Evolutionary conservation across 1,284 basidiomycete genomes (phyloP).

Genomic region (Tremellales sp.): DNA sequence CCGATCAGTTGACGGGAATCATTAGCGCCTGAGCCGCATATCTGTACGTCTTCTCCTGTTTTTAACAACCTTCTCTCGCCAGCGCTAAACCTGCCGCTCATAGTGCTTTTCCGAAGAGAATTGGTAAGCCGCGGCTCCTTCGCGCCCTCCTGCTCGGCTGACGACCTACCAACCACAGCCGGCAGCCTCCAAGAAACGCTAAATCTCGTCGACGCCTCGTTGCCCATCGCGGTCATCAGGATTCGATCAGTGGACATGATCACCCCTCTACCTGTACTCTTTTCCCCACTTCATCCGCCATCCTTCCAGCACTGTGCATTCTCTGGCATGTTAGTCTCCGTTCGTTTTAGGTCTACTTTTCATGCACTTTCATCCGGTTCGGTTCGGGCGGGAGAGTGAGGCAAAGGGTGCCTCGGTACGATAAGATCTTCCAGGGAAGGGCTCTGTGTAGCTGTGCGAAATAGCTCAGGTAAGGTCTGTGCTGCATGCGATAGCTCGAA

Average conservation of each 20-base stretch:
- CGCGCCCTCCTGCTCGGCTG: background rate
- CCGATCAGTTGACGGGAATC: too few relatives aligned
- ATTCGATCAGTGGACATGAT: constrained; percentile 1
- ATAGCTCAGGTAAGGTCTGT: too few relatives aligned
- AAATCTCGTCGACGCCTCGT: background rate
- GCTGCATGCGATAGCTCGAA: too few relatives aligned
- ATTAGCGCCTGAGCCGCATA: constrained; percentile 45
- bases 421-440: too few relatives aligned
- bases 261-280: background rate
- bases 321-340: too few relatives aligned
- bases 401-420: too few relatives aligned
- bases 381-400: too few relatives aligned
- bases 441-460: too few relatives aligned
- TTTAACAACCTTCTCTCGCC: background rate
- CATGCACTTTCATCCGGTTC: too few relatives aligned
- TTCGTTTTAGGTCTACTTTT: too few relatives aligned
- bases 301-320: too few relatives aligned
- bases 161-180: background rate
- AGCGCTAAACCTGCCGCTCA: constrained; percentile 3
- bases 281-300: background rate
- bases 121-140: constrained; percentile 42
- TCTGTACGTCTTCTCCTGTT: constrained; percentile 25
- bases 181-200: background rate
- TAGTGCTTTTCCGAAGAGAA: constrained; percentile 52
- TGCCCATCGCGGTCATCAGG: too few relatives aligned